Percentiles rank a stretch among this genome's conserved stretches.
Evolutionary conservation across 179 eudicot genomes (phyloP).

Genomic region (Beta macrorhiza): DNA sequence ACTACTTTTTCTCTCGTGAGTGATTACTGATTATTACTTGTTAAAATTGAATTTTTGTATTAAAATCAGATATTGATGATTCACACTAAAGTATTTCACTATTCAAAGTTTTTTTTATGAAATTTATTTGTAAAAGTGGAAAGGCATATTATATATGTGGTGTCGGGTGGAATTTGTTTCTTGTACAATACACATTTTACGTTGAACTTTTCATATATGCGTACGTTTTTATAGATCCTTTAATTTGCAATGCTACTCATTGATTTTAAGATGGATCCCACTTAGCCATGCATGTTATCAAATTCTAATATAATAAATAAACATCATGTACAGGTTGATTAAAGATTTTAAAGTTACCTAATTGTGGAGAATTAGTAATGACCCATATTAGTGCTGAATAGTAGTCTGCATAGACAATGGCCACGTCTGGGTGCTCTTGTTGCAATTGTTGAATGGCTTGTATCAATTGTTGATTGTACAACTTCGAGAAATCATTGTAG

Average conservation of each 20-base stretch:
- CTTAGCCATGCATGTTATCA: not conserved
- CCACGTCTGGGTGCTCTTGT: slow-evolving; percentile 14
- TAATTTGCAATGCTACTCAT: not conserved
- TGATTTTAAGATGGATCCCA: not conserved
- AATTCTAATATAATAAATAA: not conserved
- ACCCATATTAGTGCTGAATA: slow-evolving; percentile 16
- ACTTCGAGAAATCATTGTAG: slow-evolving; percentile 32
- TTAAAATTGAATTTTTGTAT: too few relatives aligned
- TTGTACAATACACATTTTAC: too few relatives aligned
- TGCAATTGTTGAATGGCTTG: slow-evolving; percentile 10
- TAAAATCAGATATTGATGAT: too few relatives aligned
- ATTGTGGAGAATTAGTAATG: slow-evolving; percentile 5
- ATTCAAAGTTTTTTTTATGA: too few relatives aligned
- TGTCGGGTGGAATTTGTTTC: too few relatives aligned
- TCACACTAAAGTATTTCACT: too few relatives aligned
- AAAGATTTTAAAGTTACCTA: slow-evolving; percentile 19
- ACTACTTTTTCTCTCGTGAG: too few relatives aligned
- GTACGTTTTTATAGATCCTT: too few relatives aligned
- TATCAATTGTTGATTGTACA: slow-evolving; percentile 9
- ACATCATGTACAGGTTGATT: not conserved
- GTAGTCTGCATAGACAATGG: slow-evolving; percentile 22
- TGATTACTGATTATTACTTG: too few relatives aligned
- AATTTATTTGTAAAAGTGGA: too few relatives aligned
- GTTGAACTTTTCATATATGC: too few relatives aligned
- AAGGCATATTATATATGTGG: too few relatives aligned